phyloP scores from a whole-genome alignment of 441 rosid species.

The Macaranga tanarius region DNA sequence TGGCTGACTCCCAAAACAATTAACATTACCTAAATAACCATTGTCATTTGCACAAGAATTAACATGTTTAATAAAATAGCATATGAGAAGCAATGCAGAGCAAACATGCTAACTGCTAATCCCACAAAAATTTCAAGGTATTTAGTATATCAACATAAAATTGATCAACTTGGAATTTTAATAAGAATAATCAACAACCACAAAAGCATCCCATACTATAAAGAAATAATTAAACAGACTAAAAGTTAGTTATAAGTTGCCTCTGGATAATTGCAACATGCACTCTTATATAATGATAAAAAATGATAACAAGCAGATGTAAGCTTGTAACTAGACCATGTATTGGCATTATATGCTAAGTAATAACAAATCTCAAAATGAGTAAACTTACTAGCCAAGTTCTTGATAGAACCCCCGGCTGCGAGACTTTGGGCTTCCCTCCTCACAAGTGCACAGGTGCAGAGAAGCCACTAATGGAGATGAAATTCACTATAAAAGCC shows the following conservation, averaged over 20 bases:
- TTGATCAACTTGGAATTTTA: background rate
- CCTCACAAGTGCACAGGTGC: no score
- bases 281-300: no score
- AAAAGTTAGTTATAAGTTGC: background rate
- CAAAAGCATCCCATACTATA: background rate
- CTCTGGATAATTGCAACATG: no score
- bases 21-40: slow-evolving; percentile 50
- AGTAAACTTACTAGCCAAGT: slow-evolving; percentile 66
- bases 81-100: slow-evolving; percentile 12
- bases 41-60: slow-evolving; percentile 45
- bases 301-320: slow-evolving; percentile 1
- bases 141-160: background rate
- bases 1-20: slow-evolving; percentile 50
- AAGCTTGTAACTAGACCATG: background rate
- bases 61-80: slow-evolving; percentile 1
- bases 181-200: background rate
- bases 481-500: no score
- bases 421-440: slow-evolving; percentile 84
- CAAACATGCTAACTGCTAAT: slow-evolving; percentile 3
- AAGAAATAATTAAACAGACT: background rate
- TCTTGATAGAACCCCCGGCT: slow-evolving; percentile 72
- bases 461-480: no score
- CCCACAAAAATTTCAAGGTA: slow-evolving; percentile 14
- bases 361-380: slow-evolving; percentile 4
- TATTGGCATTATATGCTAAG: background rate